Percentiles rank a stretch among this genome's conserved stretches.
These are phyloP conservation scores for Leptosphaerulina australis DNA, from an alignment of 2,329 filamentous ascomycete species.

Conservation along the genomic window DNA sequence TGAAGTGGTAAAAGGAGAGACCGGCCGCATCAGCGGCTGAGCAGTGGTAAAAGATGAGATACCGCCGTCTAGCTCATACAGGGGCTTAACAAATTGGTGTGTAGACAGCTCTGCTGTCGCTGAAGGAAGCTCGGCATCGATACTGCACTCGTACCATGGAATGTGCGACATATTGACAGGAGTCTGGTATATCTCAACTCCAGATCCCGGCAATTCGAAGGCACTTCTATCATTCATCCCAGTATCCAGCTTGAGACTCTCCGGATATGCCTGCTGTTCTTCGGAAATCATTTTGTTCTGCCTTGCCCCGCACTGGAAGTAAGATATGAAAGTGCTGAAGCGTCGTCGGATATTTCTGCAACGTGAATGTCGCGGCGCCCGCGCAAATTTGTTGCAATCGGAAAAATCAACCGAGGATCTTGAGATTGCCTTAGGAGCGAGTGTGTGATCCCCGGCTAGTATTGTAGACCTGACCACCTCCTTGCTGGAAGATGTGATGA, in stretches of 20 bases:
- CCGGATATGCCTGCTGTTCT: neutral
- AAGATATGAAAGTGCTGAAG: neutral
- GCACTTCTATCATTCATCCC: neutral
- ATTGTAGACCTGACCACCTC: neutral
- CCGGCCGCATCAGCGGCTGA: neutral
- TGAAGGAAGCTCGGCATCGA: too few species aligned
- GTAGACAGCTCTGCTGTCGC: neutral
- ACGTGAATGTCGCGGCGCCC: neutral
- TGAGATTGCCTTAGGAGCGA: neutral
- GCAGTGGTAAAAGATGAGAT: neutral
- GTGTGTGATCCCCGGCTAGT: neutral
- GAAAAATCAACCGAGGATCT: neutral
- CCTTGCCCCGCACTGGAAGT: neutral
- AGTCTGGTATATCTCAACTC: neutral
- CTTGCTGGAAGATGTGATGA: neutral
- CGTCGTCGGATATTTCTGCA: neutral
- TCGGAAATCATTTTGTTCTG: neutral
- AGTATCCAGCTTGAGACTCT: neutral
- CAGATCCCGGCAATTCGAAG: neutral
- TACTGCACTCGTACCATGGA: too few species aligned
- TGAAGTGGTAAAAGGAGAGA: neutral
- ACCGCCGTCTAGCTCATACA: neutral
- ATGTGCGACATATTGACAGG: too few species aligned
- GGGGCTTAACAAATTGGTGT: neutral
- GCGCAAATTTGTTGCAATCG: neutral